Conservation (phyloP, 2,329 filamentous ascomycete genomes). For the Hymenoscyphus fructigenus region DNA sequence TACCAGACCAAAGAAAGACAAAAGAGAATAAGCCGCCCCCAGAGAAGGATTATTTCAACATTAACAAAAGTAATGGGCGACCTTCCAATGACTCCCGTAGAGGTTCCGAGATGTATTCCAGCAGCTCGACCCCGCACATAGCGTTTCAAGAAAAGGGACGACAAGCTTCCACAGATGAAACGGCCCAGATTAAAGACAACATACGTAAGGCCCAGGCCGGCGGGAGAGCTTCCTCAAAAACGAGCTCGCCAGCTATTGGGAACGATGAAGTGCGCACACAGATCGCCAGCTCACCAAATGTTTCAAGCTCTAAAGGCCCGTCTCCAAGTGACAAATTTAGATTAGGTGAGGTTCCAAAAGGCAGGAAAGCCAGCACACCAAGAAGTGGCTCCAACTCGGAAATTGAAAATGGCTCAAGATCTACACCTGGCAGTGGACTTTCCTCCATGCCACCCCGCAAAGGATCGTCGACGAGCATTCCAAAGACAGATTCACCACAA, state of each 20-base stretch:
- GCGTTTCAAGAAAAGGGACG: conserved; percentile 84
- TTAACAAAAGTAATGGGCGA: conserved; percentile 42
- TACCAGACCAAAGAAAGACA: conserved; percentile 44
- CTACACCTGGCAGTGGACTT: conserved; percentile 37
- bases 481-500: conserved; percentile 30
- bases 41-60: conserved; percentile 59
- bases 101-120: conserved; percentile 46
- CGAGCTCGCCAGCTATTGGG: conserved; percentile 26
- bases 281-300: conserved; percentile 30
- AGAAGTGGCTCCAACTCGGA: conserved; percentile 41
- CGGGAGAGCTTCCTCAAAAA: conserved; percentile 22
- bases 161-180: conserved; percentile 59
- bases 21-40: conserved; percentile 34
- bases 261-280: conserved; percentile 33
- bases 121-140: conserved; percentile 76
- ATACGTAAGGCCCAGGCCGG: conserved; percentile 40
- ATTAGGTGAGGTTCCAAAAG: conserved; percentile 77
- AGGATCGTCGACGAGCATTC: conserved; percentile 22
- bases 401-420: conserved; percentile 34
- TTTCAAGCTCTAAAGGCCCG: conserved; percentile 32
- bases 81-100: conserved; percentile 40
- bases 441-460: conserved; percentile 28
- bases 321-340: conserved; percentile 62
- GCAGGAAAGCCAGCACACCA: conserved; percentile 48
- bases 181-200: conserved; percentile 48